phyloP scores from a whole-genome alignment of 768 basidiomycete species.

The Amyloporia xantha region DNA sequence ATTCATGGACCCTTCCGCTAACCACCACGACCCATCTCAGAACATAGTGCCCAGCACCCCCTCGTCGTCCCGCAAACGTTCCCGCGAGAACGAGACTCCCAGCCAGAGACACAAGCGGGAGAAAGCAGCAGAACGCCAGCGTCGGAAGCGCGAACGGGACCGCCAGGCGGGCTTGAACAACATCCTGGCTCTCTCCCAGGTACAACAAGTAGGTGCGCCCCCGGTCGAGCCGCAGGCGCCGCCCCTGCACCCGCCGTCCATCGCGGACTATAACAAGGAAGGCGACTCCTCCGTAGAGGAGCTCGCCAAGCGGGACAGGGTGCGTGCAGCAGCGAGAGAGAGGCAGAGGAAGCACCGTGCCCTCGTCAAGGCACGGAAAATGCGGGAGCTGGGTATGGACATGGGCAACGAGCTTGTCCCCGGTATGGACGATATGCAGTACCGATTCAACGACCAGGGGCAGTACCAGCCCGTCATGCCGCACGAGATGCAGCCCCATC shows the following conservation, averaged over 20 bases:
- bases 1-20: slow-evolving; percentile 17
- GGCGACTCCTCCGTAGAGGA: slow-evolving; percentile 50
- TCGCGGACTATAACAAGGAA: slow-evolving; percentile 16
- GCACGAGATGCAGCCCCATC: slow-evolving; percentile 26
- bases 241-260: slow-evolving; percentile 10
- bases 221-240: slow-evolving; percentile 15
- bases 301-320: slow-evolving; percentile 56
- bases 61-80: slow-evolving; percentile 41
- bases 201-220: slow-evolving; percentile 19
- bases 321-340: slow-evolving; percentile 72
- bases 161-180: slow-evolving; percentile 31
- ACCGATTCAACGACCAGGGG: slow-evolving; percentile 43
- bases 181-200: slow-evolving; percentile 20
- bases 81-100: slow-evolving; percentile 68
- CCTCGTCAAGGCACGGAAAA: slow-evolving; percentile 71
- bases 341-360: slow-evolving; percentile 78
- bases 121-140: slow-evolving; percentile 82
- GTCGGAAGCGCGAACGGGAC: slow-evolving; percentile 74
- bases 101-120: slow-evolving; percentile 72
- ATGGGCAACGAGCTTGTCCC: slow-evolving; percentile 70
- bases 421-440: slow-evolving; percentile 61
- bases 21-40: slow-evolving; percentile 10
- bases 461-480: slow-evolving; percentile 31
- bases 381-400: slow-evolving; percentile 76
- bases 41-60: slow-evolving; percentile 14